Conservation (phyloP, 805 yeast genomes). For the Wickerhamiella azymoides region DNA sequence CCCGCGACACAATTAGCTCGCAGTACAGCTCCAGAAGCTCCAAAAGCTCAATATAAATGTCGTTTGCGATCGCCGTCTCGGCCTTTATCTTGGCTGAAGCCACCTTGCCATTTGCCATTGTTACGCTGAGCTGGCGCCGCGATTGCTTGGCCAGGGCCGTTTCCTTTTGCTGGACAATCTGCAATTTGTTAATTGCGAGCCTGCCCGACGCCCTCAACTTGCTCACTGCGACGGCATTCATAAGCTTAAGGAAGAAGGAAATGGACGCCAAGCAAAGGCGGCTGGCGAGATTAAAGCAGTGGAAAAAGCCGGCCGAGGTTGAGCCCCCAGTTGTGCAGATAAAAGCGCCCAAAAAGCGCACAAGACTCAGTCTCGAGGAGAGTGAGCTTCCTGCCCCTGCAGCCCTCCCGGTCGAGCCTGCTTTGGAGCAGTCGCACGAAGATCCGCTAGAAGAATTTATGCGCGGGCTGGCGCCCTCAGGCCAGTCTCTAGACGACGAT, state of each 20-base stretch:
- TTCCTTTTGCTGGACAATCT: constrained; percentile 61
- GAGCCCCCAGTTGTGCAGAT: background rate
- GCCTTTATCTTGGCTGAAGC: constrained; percentile 72
- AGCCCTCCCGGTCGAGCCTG: too few relatives aligned
- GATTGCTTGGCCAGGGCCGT: constrained; percentile 63
- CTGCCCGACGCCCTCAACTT: constrained; percentile 1
- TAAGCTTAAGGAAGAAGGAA: background rate
- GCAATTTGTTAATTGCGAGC: constrained; percentile 49
- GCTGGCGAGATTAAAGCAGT: constrained; percentile 5
- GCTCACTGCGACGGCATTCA: background rate
- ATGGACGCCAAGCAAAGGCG: background rate
- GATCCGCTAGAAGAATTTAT: background rate
- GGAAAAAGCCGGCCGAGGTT: constrained; percentile 1
- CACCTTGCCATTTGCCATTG: constrained; percentile 56
- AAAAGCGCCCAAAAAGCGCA: background rate
- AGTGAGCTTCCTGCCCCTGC: background rate
- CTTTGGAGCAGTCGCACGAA: too few relatives aligned
- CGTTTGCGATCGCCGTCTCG: constrained; percentile 73
- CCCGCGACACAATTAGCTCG: constrained; percentile 64
- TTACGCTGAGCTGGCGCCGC: constrained; percentile 54
- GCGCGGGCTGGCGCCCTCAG: background rate
- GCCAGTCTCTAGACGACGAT: background rate
- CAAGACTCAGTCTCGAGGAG: background rate
- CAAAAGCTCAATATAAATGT: constrained; percentile 60
- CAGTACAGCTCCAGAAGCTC: constrained; percentile 73